Percentiles rank a stretch among this genome's conserved stretches.
Conservation (phyloP, 2,329 filamentous ascomycete genomes). For the Xylaria sp. region DNA sequence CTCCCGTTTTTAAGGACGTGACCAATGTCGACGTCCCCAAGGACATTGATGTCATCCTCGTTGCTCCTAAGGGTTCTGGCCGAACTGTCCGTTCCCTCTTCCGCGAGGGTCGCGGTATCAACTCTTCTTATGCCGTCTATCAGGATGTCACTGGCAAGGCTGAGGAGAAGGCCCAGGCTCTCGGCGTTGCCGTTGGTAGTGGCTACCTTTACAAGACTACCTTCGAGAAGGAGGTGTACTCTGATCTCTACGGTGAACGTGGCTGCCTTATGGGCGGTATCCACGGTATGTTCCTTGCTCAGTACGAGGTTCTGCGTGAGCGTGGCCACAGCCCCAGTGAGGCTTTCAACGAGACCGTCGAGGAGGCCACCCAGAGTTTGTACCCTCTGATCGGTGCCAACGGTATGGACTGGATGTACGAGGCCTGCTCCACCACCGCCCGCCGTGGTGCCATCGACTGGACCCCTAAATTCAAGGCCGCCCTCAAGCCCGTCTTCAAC, state of each 20-base stretch:
- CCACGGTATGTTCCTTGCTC: conserved; percentile 99
- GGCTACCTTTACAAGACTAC: conserved; percentile 99
- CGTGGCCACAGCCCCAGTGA: conserved; percentile 96
- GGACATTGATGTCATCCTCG: conserved; percentile 99
- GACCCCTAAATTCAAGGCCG: conserved; percentile 96
- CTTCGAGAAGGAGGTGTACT: conserved; percentile 99
- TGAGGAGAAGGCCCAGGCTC: conserved; percentile 95
- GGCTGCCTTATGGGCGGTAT: conserved; percentile 99
- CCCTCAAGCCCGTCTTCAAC: conserved; percentile 98
- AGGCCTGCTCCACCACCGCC: conserved; percentile 98
- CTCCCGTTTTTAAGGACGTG: conserved; percentile 98
- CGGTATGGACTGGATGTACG: conserved; percentile 99
- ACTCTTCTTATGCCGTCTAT: conserved; percentile 98
- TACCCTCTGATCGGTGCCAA: conserved; percentile 98
- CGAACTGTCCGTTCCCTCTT: conserved; percentile 98
- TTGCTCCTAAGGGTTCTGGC: conserved; percentile 98
- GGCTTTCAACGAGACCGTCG: conserved; percentile 99
- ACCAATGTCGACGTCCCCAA: conserved; percentile 98
- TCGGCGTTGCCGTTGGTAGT: conserved; percentile 95
- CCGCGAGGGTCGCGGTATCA: conserved; percentile 99
- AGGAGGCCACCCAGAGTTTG: conserved; percentile 97
- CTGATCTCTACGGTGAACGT: conserved; percentile 99
- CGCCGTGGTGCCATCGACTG: conserved; percentile 99
- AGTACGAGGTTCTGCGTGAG: conserved; percentile 99
- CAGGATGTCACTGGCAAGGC: conserved; percentile 98